A percentile compares a stretch with the other conserved stretches of the same genome.
Conservation (phyloP, 208 protist species). For the Balamuthia mandrillaris region DNA sequence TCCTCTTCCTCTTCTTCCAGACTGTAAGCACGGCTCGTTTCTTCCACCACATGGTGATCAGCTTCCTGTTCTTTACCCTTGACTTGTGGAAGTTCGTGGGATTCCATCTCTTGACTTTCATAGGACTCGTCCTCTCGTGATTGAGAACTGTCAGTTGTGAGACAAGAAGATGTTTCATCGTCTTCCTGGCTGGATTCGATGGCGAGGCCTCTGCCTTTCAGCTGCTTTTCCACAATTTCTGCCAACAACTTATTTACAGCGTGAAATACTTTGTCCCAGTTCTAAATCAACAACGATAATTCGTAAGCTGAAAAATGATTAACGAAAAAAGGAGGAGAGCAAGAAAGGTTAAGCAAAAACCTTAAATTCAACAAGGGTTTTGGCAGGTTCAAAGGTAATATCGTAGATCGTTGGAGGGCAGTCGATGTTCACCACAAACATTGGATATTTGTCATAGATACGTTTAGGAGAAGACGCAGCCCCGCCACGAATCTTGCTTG, state of each 20-base stretch:
- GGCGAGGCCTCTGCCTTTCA: neutral
- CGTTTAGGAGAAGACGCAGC: neutral
- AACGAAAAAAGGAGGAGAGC: neutral
- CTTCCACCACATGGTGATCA: too few relatives aligned
- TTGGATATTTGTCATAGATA: slow-evolving; percentile 5
- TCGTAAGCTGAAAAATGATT: neutral
- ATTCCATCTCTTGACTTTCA: too few relatives aligned
- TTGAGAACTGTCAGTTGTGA: too few relatives aligned
- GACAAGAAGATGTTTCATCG: neutral
- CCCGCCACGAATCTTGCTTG: neutral
- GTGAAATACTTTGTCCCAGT: neutral
- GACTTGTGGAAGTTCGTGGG: too few relatives aligned
- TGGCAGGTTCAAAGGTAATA: neutral
- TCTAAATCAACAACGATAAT: neutral
- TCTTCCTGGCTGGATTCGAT: neutral
- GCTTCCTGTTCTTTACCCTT: too few relatives aligned
- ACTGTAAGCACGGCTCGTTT: too few relatives aligned
- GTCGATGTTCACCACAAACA: neutral
- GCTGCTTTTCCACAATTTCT: too few relatives aligned
- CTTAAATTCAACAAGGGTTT: neutral
- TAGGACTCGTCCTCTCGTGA: too few relatives aligned
- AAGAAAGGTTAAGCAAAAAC: too few relatives aligned
- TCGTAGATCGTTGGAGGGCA: neutral
- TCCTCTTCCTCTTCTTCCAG: too few relatives aligned
- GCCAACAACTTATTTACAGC: neutral